Base-by-base conservation (phyloP, 108 stramenopile species). In the Cyclotella choctawhatcheeana region DNA sequence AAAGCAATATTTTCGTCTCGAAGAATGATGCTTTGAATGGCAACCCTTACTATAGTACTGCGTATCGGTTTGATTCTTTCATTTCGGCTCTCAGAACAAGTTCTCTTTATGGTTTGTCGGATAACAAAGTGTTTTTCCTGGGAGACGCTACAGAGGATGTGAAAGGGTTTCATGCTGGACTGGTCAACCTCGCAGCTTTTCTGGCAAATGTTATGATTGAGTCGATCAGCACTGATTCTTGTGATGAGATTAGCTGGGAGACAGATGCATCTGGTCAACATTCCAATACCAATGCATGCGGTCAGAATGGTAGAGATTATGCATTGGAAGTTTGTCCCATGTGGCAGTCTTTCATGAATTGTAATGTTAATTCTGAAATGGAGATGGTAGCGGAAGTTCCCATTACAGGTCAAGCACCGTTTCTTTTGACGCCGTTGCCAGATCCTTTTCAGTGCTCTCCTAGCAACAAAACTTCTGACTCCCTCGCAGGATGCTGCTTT, bases 181-280 rank as follows among this genome's bases (percentile, higher is more conserved):
- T 76, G 25, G 69, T 76, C 7, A 76, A 76, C 18, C 29, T 76
- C 24, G 76, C 76, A 5, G 44, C 34, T 37, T 76, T 76, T 32
- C 34, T 76, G 20, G 76, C 69, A 12, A 71, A 76, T 35, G 62
- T 30, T 27, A 71, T 71, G 69, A 58, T 55, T 29, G 76, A 76
- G 50, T 64, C 76, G 0, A 76, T 76, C 21, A 27, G 10, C 21
- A 16, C 56, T 34, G 76, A 76, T 64, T 53, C 76, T 7, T 76
- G 76, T 45, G 76, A 76, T 32, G 76, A 76, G 45, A 3, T 66
- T 12, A 37, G 51, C 32, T 58, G 54, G 44, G 64, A 74, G 25
- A 58, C 40, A 26, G 71, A 34, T 44, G 71, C 26, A 31, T 14
- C 62, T 43, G 72, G 72, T 3, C 35, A 52, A 60, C 52, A 62